Percentiles rank a stretch among this genome's conserved stretches.
phyloP scores from a whole-genome alignment of 768 basidiomycete genomes.

The Tylopilus balloui region DNA sequence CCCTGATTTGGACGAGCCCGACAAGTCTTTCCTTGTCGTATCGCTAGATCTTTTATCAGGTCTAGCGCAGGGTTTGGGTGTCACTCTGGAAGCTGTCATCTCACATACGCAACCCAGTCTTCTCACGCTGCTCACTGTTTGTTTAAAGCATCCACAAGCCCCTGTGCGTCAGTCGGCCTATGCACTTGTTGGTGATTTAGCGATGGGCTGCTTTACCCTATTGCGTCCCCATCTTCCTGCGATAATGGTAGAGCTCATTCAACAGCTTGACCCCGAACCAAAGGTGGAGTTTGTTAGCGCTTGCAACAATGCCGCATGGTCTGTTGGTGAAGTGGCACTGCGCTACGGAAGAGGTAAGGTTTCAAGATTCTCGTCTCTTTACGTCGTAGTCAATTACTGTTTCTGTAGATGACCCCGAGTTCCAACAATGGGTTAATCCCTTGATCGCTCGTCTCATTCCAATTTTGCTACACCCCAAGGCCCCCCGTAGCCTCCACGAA shows the following conservation, averaged over 20 bases:
- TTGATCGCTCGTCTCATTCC: constrained; percentile 88
- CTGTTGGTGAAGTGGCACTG: constrained; percentile 96
- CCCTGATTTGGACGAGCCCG: constrained; percentile 90
- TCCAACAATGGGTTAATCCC: constrained; percentile 87
- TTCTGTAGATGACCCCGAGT: constrained; percentile 68
- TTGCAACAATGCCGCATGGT: constrained; percentile 99
- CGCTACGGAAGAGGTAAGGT: constrained; percentile 74
- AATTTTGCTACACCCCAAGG: constrained; percentile 87
- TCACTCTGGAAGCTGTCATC: constrained; percentile 71
- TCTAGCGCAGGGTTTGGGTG: constrained; percentile 88
- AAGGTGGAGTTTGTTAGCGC: constrained; percentile 93
- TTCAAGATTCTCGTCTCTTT: background rate
- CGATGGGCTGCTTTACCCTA: constrained; percentile 89
- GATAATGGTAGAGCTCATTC: constrained; percentile 86
- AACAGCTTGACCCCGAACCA: constrained; percentile 90
- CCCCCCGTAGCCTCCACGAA: constrained; percentile 91
- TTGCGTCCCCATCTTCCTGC: constrained; percentile 81
- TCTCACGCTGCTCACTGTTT: constrained; percentile 76
- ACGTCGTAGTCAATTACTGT: constrained; percentile 6
- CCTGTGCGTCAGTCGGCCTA: constrained; percentile 95
- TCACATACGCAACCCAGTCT: constrained; percentile 67
- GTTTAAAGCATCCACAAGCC: constrained; percentile 93
- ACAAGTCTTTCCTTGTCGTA: constrained; percentile 95
- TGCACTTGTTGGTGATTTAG: constrained; percentile 96
- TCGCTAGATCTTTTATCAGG: constrained; percentile 96